Evolutionary conservation across 2,329 filamentous ascomycete species (phyloP), one percentile per base, ranked within the genome.

Genomic region (Onygenales sp.): DNA sequence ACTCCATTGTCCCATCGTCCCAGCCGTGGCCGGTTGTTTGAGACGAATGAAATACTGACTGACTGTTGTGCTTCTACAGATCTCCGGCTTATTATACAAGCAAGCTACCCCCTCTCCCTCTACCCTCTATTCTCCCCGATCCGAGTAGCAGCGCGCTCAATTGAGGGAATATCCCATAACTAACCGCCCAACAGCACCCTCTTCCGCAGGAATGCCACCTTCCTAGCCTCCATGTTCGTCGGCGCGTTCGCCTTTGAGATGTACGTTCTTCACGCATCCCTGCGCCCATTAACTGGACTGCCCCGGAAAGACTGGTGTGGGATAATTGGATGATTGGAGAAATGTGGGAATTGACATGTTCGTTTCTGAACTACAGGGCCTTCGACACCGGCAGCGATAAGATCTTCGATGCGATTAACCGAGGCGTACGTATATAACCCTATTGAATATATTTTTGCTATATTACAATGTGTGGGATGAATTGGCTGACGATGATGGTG

Each of bases 211-310:
- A 98, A 98, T 80, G 86, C 81, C 65, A 79, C 86, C 71, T 95
- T 95, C 83, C 79, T 98, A 66, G 85, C 83, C 62, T 80, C 84
- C 60, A 87, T 98, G 69, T 98, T 98, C 72, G 81, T 78, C 63
- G 80, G 83, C 61, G 92, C 91, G 62, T 98, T 98, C 69, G 88
- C 80, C 60, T 90, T 95, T 70, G 89, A 97, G 78, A 81, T 98
- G 93, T 98, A 83, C 69, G 88, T 75, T 59, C 51, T 39, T 58
- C 51, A 51, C 49, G 14, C 35, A 39, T 27, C 10, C 21, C 17
- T 21, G 27, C 2, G 43, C 32, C 35, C 14, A 50, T 13, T 42
- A 8, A 5, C 21, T 27, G 21, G 21, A 27, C 41, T 7, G 11
- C 11, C 13, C 13, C 31, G 27, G 7, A 50, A 35, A 32, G 11